Percentiles rank a stretch among this genome's conserved stretches.
Conservation (phyloP, 306 rosid genomes). For the Begonia loranthoides region DNA sequence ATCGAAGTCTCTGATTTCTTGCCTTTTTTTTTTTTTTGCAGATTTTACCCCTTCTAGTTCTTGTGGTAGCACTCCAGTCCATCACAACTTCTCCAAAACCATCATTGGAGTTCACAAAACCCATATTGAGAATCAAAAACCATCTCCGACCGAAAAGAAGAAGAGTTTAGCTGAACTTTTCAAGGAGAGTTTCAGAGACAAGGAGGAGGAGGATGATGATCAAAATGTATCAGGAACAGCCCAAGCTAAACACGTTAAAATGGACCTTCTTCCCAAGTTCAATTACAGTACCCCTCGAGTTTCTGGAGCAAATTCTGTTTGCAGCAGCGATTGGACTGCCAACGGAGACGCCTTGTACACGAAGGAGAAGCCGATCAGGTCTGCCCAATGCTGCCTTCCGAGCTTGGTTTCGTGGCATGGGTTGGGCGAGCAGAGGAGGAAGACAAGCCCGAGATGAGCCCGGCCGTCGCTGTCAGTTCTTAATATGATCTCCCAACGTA, state of each 20-base stretch:
- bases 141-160: slow-evolving; percentile 48
- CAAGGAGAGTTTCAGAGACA: slow-evolving; percentile 28
- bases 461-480: slow-evolving; percentile 42
- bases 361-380: slow-evolving; percentile 28
- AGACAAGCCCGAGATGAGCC: slow-evolving; percentile 18
- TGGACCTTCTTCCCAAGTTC: slow-evolving; percentile 21
- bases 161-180: slow-evolving; percentile 67
- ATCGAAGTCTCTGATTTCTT: neutral
- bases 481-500: slow-evolving; percentile 14
- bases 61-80: slow-evolving; percentile 71
- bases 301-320: slow-evolving; percentile 30
- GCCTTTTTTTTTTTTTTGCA: slow-evolving; percentile 8
- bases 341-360: slow-evolving; percentile 16
- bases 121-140: slow-evolving; percentile 19
- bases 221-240: neutral
- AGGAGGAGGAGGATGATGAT: slow-evolving; percentile 22
- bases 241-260: neutral
- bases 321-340: slow-evolving; percentile 49
- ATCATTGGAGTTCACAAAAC: slow-evolving; percentile 21
- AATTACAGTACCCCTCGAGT: slow-evolving; percentile 36
- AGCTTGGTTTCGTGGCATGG: slow-evolving; percentile 59
- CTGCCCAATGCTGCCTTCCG: slow-evolving; percentile 63
- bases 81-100: slow-evolving; percentile 17
- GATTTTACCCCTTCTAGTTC: slow-evolving; percentile 59
- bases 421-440: slow-evolving; percentile 62